These are phyloP conservation scores for Narthecium ossifragum DNA, from an alignment of 106 monocot genomes.

Conservation along the genomic window DNA sequence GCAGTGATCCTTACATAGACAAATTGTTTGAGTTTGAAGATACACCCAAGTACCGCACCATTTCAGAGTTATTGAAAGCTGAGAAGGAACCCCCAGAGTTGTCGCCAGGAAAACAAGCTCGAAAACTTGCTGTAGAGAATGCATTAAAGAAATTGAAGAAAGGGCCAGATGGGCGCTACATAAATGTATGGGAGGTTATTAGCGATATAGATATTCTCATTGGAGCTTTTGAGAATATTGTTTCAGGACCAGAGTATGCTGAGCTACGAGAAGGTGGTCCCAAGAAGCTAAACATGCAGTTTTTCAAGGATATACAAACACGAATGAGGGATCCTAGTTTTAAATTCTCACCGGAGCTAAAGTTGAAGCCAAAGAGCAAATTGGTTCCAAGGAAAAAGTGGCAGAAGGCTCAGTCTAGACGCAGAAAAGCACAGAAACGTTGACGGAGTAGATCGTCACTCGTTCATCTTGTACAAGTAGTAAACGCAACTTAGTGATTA, in stretches of 20 bases:
- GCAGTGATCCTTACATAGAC: slow-evolving; percentile 76
- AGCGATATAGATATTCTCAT: slow-evolving; percentile 86
- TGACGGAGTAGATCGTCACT: too few relatives aligned
- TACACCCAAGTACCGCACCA: slow-evolving; percentile 60
- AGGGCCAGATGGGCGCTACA: slow-evolving; percentile 90
- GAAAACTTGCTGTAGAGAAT: slow-evolving; percentile 89
- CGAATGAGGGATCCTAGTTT: slow-evolving; percentile 89
- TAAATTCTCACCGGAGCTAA: slow-evolving; percentile 72
- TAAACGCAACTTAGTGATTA: too few relatives aligned
- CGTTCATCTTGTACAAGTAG: too few relatives aligned
- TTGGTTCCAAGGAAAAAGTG: slow-evolving; percentile 78
- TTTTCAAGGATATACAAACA: slow-evolving; percentile 90
- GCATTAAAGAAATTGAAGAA: slow-evolving; percentile 92
- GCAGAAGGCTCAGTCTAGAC: slow-evolving; percentile 49
- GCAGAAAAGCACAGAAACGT: too few relatives aligned
- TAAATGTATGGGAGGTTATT: slow-evolving; percentile 90
- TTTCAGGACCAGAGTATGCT: slow-evolving; percentile 88
- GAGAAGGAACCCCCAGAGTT: slow-evolving; percentile 73
- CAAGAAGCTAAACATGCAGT: slow-evolving; percentile 84
- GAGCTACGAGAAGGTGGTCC: slow-evolving; percentile 86
- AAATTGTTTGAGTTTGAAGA: slow-evolving; percentile 93
- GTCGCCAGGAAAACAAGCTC: slow-evolving; percentile 92
- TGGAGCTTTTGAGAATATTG: slow-evolving; percentile 93
- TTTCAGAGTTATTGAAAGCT: slow-evolving; percentile 63
- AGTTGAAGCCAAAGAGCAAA: slow-evolving; percentile 78